Evolutionary conservation across 371 early-diverging fungal genomes (phyloP), one percentile per base, ranked within the genome.

Genomic region (Syncephalastrum monosporum): DNA sequence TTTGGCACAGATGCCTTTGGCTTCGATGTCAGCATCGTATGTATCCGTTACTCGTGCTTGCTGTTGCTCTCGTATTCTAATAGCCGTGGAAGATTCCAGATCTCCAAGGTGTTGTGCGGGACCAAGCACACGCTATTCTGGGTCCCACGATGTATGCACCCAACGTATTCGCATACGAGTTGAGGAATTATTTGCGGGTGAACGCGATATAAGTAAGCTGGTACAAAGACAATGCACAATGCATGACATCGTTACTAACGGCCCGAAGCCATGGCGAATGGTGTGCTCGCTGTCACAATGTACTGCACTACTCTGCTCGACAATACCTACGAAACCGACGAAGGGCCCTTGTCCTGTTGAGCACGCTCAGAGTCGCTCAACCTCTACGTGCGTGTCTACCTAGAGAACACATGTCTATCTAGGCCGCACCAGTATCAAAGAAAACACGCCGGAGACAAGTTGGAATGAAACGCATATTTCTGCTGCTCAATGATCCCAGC

Each of bases 101-200:
- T 0, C 68, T 95, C 63, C 83, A 82, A 55, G 69, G 83, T 5
- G 91, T 93, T 64, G 89, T 95, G 38, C 82, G 85, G 19, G 92
- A 93, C 53, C 88, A 91, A 69, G 82, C 86, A 24, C 86, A 87
- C 69, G 77, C 86, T 46, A 87, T 81, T 27, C 65, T 93, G 1
- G 82, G 85, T 0, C 90, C 92, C 5, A 89, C 91, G 91, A 82
- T 96, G 72, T 90, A 94, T 59, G 78, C 81, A 42, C 97, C 97
- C 17, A 90, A 92, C 68, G 84, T 83, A 50, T 91, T 93, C 64
- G 77, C 82, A 4, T 77, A 93, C 45, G 93, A 96, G 55, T 95
- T 1, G 96, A 93, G 57, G 79, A 83, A 55, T 79, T 97, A 63
- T 79, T 97, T 71, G 83, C 86, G 42, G 92, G 91, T 16, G 83